phyloP scores from a whole-genome alignment of 768 basidiomycete species.

The Agrocybe pediades region DNA sequence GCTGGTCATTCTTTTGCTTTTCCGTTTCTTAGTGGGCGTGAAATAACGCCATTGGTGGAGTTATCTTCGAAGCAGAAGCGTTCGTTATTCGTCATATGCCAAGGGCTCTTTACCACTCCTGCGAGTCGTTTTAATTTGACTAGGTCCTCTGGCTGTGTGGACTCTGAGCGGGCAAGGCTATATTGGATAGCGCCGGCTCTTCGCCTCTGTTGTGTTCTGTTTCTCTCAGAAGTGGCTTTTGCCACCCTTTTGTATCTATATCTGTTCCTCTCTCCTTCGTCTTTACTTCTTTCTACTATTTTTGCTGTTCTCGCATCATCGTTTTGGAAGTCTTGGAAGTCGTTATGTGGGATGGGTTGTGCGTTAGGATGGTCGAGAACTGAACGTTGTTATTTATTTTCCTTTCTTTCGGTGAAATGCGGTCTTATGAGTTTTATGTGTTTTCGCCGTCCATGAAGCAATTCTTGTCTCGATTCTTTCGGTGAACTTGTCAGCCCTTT shows the following conservation, averaged over 20 bases:
- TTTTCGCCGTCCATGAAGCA: no score
- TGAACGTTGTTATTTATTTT: neutral
- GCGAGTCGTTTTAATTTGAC: no score
- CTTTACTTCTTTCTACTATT: neutral
- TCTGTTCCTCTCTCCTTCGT: neutral
- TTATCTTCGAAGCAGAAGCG: no score
- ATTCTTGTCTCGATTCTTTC: no score
- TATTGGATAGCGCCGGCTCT: neutral
- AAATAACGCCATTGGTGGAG: no score
- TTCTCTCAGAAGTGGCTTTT: neutral
- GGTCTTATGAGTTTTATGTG: neutral
- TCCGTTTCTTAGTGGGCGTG: neutral
- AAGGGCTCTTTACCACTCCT: no score
- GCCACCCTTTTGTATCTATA: neutral
- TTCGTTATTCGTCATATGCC: no score
- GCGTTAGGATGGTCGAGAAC: no score
- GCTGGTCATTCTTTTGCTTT: constrained; percentile 1
- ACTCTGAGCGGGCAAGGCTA: no score
- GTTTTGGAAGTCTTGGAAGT: neutral
- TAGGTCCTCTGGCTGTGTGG: no score
- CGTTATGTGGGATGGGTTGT: neutral
- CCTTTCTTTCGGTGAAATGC: neutral
- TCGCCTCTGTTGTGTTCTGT: neutral
- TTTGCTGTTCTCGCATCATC: neutral
- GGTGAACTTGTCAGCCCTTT: no score